Evolutionary conservation across 306 rosid species (phyloP).

Genomic region (Bauhinia variegata): DNA sequence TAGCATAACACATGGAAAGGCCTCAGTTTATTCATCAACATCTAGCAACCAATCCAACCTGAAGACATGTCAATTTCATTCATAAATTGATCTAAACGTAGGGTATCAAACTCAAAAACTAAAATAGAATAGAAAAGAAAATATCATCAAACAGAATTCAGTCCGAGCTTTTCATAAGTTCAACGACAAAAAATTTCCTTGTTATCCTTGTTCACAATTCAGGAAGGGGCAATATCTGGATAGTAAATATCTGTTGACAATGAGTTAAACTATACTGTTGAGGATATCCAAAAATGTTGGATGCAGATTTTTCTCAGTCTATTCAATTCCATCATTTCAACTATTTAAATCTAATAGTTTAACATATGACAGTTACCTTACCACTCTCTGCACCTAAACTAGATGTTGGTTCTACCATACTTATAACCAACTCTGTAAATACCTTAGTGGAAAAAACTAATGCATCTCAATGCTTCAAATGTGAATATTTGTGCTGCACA

Average conservation of each 20-base stretch:
- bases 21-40: constrained; percentile 2
- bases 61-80: constrained; percentile 15
- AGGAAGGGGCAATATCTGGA: background rate
- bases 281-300: background rate
- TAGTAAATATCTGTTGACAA: background rate
- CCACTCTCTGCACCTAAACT: background rate
- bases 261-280: background rate
- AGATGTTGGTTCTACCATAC: background rate
- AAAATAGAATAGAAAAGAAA: background rate
- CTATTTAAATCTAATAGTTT: background rate
- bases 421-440: background rate
- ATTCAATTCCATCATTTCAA: background rate
- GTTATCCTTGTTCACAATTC: background rate
- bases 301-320: background rate
- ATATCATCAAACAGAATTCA: constrained; percentile 12
- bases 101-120: background rate
- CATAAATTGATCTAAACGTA: constrained; percentile 3
- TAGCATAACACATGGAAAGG: constrained; percentile 1
- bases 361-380: background rate
- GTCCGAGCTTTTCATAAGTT: background rate
- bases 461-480: background rate
- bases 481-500: background rate
- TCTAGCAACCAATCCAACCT: background rate
- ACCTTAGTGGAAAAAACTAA: background rate
- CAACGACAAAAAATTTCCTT: background rate